These are phyloP conservation scores for Cutaneotrichosporon cutaneum DNA, from an alignment of 1,284 basidiomycete genomes.

Conservation along the genomic window DNA sequence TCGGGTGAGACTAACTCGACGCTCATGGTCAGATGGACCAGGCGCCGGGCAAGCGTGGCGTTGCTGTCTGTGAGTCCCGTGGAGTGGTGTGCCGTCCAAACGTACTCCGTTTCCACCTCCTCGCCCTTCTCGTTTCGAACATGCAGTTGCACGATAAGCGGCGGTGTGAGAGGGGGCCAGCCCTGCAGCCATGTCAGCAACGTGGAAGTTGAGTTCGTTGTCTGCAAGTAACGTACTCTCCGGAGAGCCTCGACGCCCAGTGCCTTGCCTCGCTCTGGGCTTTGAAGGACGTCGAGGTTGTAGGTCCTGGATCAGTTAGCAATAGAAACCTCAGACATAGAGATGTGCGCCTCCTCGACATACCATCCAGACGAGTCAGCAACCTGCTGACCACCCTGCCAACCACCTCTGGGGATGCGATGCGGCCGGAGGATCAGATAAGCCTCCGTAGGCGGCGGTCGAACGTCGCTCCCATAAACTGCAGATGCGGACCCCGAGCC, in stretches of 20 bases:
- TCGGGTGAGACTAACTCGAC: constrained; percentile 24
- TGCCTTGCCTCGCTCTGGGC: constrained; percentile 23
- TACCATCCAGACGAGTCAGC: constrained; percentile 22
- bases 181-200: constrained; percentile 9
- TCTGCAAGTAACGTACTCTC: constrained; percentile 13
- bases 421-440: constrained; percentile 24
- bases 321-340: neutral
- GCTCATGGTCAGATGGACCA: constrained; percentile 26
- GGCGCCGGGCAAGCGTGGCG: constrained; percentile 20
- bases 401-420: constrained; percentile 21
- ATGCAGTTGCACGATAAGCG: constrained; percentile 23
- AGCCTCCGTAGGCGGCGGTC: constrained; percentile 23
- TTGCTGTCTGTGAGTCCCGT: constrained; percentile 17
- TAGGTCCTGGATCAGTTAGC: constrained; percentile 15
- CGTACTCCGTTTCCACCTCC: constrained; percentile 20
- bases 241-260: constrained; percentile 23
- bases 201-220: too few relatives aligned
- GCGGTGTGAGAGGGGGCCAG: constrained; percentile 25
- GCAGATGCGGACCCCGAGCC: constrained; percentile 14
- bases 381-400: constrained; percentile 7
- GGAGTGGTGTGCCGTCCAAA: neutral
- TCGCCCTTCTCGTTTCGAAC: constrained; percentile 22
- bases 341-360: neutral
- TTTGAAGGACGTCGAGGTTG: constrained; percentile 20
- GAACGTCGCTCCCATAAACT: constrained; percentile 13